Base-by-base conservation (phyloP, 768 basidiomycete genomes). In the Lenzites betulinus region DNA sequence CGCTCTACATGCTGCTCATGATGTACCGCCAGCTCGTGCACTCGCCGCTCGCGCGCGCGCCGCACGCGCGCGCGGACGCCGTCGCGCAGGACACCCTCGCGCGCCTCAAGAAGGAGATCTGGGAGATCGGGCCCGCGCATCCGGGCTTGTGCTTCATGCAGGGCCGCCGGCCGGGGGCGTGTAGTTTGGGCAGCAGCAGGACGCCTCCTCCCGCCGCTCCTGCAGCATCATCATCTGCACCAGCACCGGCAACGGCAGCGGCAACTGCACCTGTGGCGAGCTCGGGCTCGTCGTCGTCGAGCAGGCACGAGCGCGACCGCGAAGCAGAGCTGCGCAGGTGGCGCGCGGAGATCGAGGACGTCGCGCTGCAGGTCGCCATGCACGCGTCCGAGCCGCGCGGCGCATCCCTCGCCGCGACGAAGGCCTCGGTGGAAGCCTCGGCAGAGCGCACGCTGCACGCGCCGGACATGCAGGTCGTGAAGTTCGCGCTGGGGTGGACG, bases 1-100 rank as follows among this genome's bases (percentile, higher is more conserved):
- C 87, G 46, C 74, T 92, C 51, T 91, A 89, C 75, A 88, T 94
- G 84, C 84, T 93, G 65, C 77, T 92, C 36, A 77, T 94, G 67
- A 84, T 93, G 22, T 93, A 86, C 71, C 85, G 91, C 42, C 89
- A 93, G 69, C 82, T 93, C 64, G 74, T 84, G 41, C 80, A 81
- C 65, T 82, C 85, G 54, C 78, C 78, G 6, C 22, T 63, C 39
- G 50, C 4, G 20, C 56, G 22, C 26, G 48, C 4, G 20, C 56
- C 20, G 22, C 42, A 41, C 48, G 25, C 38, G 63, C 62, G 36
- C 70, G 59, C 68, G 71, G 65, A 66, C 69, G 63, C 73, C 12
- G 69, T 77, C 51, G 77, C 76, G 69, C 72, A 83, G 53, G 81
- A 79, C 64, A 83, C 83, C 43, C 72, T 92, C 61, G 70, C 81